Conservation (phyloP, 2,329 filamentous ascomycete species). For the Teratosphaeria destructans region DNA sequence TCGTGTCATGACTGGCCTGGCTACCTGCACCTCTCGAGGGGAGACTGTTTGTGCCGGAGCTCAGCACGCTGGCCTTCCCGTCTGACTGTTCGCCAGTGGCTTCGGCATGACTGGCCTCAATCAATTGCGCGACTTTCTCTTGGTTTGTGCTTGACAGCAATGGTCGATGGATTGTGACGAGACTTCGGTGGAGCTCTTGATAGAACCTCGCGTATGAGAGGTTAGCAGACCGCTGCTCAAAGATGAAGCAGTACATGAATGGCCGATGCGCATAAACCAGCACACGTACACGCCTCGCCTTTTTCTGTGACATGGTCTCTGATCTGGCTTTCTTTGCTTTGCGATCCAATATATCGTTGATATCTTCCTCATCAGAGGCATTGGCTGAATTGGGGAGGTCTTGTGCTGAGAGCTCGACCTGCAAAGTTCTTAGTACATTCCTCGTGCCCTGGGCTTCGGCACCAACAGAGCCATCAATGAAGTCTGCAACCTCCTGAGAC, state of each 20-base stretch:
- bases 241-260: slow-evolving; percentile 70
- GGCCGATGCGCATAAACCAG: slow-evolving; percentile 63
- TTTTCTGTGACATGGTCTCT: not conserved
- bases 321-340: not conserved
- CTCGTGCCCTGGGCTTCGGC: slow-evolving; percentile 32
- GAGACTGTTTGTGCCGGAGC: slow-evolving; percentile 11
- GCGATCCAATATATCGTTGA: not conserved
- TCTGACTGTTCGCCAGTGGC: slow-evolving; percentile 8
- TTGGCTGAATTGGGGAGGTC: slow-evolving; percentile 3
- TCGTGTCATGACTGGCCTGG: slow-evolving; percentile 10
- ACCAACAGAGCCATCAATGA: slow-evolving; percentile 8
- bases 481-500: slow-evolving; percentile 8
- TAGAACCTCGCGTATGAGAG: slow-evolving; percentile 36
- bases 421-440: slow-evolving; percentile 54
- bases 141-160: slow-evolving; percentile 34
- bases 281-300: slow-evolving; percentile 43
- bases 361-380: slow-evolving; percentile 5
- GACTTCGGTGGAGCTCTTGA: slow-evolving; percentile 41
- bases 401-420: slow-evolving; percentile 45
- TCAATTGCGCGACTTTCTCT: slow-evolving; percentile 31
- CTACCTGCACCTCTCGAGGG: slow-evolving; percentile 8
- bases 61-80: slow-evolving; percentile 24
- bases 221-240: slow-evolving; percentile 50
- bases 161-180: slow-evolving; percentile 37
- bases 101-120: slow-evolving; percentile 22